phyloP scores from a whole-genome alignment of 108 stramenopile genomes.

The Pseudonitzschia delicatissima region DNA sequence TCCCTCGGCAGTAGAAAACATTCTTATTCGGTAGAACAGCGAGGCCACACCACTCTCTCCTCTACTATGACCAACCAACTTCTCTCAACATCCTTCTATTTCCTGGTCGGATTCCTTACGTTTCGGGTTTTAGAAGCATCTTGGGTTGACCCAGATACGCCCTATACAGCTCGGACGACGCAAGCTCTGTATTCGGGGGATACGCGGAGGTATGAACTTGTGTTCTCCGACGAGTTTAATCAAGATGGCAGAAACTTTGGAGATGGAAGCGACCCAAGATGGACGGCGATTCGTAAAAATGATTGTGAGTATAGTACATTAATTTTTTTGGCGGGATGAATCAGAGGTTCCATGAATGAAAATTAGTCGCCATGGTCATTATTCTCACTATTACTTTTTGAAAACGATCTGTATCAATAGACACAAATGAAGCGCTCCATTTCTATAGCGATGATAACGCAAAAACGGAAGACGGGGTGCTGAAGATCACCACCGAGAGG shows the following conservation, averaged over 20 bases:
- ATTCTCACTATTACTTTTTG: too few relatives aligned
- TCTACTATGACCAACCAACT: neutral
- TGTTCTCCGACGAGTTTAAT: conserved; percentile 96
- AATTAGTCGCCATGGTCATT: too few relatives aligned
- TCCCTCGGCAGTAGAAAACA: too few relatives aligned
- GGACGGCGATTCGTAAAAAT: conserved; percentile 93
- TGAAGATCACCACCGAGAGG: conserved; percentile 69
- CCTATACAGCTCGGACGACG: conserved; percentile 30
- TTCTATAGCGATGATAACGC: conserved; percentile 78
- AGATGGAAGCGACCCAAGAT: conserved; percentile 92
- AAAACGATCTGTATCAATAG: conserved; percentile 21
- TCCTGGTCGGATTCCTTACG: neutral
- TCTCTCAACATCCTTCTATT: neutral
- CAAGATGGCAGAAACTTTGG: conserved; percentile 79
- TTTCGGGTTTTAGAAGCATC: conserved; percentile 8
- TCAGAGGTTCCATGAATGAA: neutral
- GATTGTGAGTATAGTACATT: conserved; percentile 36
- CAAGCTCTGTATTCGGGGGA: conserved; percentile 35
- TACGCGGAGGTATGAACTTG: conserved; percentile 60
- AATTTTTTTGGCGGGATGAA: neutral
- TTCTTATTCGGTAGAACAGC: too few relatives aligned
- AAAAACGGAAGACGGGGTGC: conserved; percentile 56
- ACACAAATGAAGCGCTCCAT: conserved; percentile 84
- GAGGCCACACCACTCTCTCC: too few relatives aligned
- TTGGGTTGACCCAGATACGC: conserved; percentile 88